Conservation (phyloP, 2,329 filamentous ascomycete genomes). For the Thelonectria blattea region DNA sequence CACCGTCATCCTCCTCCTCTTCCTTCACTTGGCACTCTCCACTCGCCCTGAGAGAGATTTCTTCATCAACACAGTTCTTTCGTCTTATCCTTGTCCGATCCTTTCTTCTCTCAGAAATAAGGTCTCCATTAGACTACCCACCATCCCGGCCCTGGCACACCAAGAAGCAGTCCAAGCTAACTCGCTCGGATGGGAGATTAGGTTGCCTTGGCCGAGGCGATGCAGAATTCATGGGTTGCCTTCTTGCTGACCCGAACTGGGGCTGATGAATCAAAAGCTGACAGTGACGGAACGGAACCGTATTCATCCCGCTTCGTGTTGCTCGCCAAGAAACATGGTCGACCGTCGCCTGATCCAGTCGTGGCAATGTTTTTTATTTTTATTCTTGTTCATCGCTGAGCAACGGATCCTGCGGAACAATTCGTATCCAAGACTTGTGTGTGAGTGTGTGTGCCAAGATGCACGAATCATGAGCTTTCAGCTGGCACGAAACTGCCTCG, state of each 20-base stretch:
- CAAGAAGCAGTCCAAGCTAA: too few relatives aligned
- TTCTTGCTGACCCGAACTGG: background rate
- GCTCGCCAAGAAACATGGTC: background rate
- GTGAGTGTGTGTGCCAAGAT: too few relatives aligned
- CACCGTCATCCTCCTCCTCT: too few relatives aligned
- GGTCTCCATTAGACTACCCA: background rate
- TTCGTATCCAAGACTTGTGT: background rate
- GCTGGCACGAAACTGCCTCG: background rate
- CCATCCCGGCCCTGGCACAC: slow-evolving; percentile 1
- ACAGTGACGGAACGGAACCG: background rate
- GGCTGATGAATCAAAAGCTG: background rate
- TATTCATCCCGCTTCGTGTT: background rate
- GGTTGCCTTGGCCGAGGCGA: slow-evolving; percentile 14
- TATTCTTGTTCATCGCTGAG: background rate
- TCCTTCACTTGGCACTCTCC: slow-evolving; percentile 4
- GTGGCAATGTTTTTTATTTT: too few relatives aligned
- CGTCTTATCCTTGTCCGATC: slow-evolving; percentile 6
- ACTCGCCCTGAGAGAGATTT: slow-evolving; percentile 8
- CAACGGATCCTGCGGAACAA: background rate
- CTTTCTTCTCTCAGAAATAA: slow-evolving; percentile 4
- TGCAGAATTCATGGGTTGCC: background rate
- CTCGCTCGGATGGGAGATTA: slow-evolving; percentile 20
- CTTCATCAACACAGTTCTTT: background rate
- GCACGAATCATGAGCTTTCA: background rate
- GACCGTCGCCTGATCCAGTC: background rate